Base-by-base conservation (phyloP, 2,329 filamentous ascomycete species). In the Emmonsia crescens region DNA sequence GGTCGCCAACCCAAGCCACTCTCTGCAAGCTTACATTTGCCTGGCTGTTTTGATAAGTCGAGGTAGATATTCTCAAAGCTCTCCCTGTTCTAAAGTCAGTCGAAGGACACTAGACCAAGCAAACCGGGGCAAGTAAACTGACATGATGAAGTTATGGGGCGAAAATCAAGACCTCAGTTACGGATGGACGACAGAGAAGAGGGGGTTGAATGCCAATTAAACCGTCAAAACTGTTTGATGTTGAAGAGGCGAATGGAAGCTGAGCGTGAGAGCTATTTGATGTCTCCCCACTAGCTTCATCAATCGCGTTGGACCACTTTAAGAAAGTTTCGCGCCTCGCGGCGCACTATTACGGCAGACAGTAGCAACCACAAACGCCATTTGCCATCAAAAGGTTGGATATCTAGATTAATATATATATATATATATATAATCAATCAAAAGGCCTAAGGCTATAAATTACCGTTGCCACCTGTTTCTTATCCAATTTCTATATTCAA, bases 41-140 rank as follows among this genome's bases (percentile, higher is more conserved):
- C 94, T 63, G 86, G 84, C 76, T 94, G 88, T 76, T 91, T 94
- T 70, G 92, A 96, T 64, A 99, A 84, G 75, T 99, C 93, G 70
- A 99, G 85, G 77, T 94, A 92, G 78, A 97, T 96, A 77, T 91
- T 91, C 74, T 97, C 93, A 78, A 99, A 99, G 73, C 88, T 94
- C 85, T 99, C 94, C 83, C 83, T 86, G 44, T 58, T 24, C 4
- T 5, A 19, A 16, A 38, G 60, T 66, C 49, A 65, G 59, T 57
- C 44, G 46, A 42, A 1, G 48, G 27, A 5, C 19, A 44, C 33
- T n/a, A 40, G 5, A 56, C 27, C 24, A 29, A 40, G 21, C 14
- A 44, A 2, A n/a, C 6, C 55, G 27, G 19, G 21, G 24, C n/a
- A 14, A 21, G 57, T 29, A 60, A 61, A 52, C 63, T 21, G 54